phyloP scores from a whole-genome alignment of 1,284 basidiomycete species.

The Vanrija humicola region DNA sequence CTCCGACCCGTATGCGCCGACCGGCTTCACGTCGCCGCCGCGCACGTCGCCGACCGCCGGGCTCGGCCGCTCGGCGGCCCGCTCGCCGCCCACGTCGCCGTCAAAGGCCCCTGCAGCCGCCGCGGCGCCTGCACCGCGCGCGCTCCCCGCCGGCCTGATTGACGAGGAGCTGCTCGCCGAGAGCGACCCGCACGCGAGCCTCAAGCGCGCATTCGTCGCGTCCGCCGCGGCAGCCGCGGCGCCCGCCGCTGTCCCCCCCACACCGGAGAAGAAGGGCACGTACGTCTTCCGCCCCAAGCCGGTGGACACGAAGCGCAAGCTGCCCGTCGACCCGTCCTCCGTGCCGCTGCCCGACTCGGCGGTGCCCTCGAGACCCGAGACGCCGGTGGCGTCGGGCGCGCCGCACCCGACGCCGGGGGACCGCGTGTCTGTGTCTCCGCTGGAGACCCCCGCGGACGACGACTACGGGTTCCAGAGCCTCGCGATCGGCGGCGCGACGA shows the following conservation, averaged over 20 bases:
- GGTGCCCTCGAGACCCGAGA: constrained; percentile 20
- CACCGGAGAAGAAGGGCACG: constrained; percentile 15
- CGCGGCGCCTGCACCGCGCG: neutral
- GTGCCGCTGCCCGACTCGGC: constrained; percentile 37
- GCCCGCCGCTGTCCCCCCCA: neutral
- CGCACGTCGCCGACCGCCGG: neutral
- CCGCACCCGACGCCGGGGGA: constrained; percentile 14
- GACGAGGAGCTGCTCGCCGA: constrained; percentile 43
- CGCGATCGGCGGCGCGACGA: constrained; percentile 27
- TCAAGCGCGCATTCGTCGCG: constrained; percentile 43
- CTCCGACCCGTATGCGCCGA: constrained; percentile 2
- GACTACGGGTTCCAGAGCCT: constrained; percentile 40
- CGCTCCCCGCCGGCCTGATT: constrained; percentile 25
- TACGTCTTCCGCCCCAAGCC: constrained; percentile 33
- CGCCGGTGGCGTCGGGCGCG: constrained; percentile 16
- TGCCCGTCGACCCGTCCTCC: constrained; percentile 4
- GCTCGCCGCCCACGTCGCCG: constrained; percentile 2
- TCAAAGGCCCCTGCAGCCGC: constrained; percentile 4
- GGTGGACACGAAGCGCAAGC: neutral
- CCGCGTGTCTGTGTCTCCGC: constrained; percentile 41
- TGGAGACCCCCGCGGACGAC: constrained; percentile 29
- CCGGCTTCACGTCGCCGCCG: neutral
- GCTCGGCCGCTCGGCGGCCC: neutral
- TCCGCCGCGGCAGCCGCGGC: neutral
- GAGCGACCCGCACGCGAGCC: constrained; percentile 36